Conservation (phyloP, 1,284 basidiomycete species). For the Takashimella tepidaria region DNA sequence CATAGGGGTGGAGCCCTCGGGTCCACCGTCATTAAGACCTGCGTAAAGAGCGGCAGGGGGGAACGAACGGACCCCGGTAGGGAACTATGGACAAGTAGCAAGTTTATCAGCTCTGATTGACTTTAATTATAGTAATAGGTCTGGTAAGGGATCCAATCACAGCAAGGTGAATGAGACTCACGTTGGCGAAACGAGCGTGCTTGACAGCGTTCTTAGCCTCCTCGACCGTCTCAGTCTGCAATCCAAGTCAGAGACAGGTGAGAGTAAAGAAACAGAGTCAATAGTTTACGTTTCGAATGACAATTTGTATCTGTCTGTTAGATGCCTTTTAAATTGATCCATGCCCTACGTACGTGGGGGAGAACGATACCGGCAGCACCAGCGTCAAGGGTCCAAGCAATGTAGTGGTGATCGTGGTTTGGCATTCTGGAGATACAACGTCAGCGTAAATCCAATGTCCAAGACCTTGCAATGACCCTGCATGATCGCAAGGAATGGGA, state of each 20-base stretch:
- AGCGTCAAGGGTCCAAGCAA: constrained; percentile 25
- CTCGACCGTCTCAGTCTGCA: constrained; percentile 22
- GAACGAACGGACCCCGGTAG: constrained; percentile 12
- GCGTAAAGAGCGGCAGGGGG: constrained; percentile 11
- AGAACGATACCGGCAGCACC: constrained; percentile 26
- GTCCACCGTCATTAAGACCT: constrained; percentile 16
- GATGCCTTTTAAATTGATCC: no score
- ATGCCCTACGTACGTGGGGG: constrained; percentile 19
- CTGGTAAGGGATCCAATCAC: constrained; percentile 1
- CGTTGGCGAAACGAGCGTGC: constrained; percentile 16
- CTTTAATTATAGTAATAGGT: no score
- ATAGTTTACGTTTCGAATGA: neutral
- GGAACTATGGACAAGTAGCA: neutral
- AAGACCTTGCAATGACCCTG: no score
- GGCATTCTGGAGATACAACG: no score
- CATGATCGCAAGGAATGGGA: no score
- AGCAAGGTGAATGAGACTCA: constrained; percentile 6
- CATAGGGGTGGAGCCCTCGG: constrained; percentile 13
- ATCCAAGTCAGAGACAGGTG: neutral
- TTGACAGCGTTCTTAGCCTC: constrained; percentile 19
- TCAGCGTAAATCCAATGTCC: no score
- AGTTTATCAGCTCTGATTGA: constrained; percentile 3
- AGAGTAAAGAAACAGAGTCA: neutral
- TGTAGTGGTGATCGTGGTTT: constrained; percentile 18
- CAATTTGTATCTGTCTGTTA: no score